Percentiles rank a stretch among this genome's conserved stretches.
These are phyloP conservation scores for Nicotiana tabacum DNA, from an alignment of 257 asterid genomes.

Conservation along the genomic window DNA sequence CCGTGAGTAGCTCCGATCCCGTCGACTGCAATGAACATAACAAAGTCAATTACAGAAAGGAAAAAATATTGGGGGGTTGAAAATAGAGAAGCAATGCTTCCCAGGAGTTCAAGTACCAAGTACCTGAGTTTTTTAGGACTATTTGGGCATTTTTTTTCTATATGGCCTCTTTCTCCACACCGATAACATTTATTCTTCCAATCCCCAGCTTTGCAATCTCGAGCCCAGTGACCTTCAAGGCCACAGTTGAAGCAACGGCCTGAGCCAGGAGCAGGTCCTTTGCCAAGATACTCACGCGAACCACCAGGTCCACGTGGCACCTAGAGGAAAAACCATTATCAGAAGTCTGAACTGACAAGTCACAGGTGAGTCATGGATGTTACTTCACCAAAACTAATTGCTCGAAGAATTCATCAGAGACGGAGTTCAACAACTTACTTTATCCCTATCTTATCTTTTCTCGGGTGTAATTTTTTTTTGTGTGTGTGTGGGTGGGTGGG, in stretches of 20 bases:
- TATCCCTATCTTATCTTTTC: too few species aligned
- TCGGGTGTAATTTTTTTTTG: too few species aligned
- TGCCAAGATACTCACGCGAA: conserved; percentile 70
- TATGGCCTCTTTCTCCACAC: conserved; percentile 95
- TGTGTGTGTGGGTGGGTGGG: too few species aligned
- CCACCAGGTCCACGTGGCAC: conserved; percentile 99
- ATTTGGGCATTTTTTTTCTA: conserved; percentile 84
- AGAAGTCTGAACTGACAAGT: background rate
- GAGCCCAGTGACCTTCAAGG: conserved; percentile 98
- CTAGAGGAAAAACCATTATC: conserved; percentile 28
- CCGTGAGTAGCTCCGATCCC: conserved; percentile 60
- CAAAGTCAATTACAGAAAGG: background rate
- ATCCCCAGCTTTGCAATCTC: conserved; percentile 98
- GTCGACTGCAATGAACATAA: conserved; percentile 32
- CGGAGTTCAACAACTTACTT: background rate
- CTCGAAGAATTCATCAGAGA: background rate
- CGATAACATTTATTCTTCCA: conserved; percentile 98
- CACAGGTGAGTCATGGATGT: too few species aligned
- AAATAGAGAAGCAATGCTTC: background rate
- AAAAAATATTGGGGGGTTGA: background rate
- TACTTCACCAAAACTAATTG: too few species aligned
- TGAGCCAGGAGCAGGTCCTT: conserved; percentile 98
- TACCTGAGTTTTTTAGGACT: conserved; percentile 88
- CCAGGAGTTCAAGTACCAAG: conserved; percentile 31
- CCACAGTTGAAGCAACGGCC: conserved; percentile 99